Evolutionary conservation across 192 early-diverging fungal species (phyloP).

Genomic region (Geosiphon pyriformis): DNA sequence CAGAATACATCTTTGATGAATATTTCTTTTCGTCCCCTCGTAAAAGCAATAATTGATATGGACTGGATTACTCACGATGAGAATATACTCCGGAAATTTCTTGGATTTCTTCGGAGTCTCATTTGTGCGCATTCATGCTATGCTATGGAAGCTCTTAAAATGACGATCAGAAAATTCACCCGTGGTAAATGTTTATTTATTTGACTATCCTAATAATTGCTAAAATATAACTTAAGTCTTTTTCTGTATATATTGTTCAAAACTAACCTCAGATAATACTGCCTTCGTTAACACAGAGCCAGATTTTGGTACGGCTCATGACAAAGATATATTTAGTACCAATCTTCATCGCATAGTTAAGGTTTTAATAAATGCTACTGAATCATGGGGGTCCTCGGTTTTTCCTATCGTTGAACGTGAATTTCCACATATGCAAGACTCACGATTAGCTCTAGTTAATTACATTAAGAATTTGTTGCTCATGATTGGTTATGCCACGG

Average conservation of each 20-base stretch:
- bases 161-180: neutral
- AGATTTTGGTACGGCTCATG: neutral
- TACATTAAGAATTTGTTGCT: conserved; percentile 75
- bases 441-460: conserved; percentile 46
- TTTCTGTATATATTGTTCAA: neutral
- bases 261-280: neutral
- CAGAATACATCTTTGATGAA: neutral
- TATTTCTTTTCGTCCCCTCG: neutral
- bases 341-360: conserved; percentile 10
- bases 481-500: conserved; percentile 71
- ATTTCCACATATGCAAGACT: conserved; percentile 71
- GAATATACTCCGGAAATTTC: neutral
- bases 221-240: too few species aligned
- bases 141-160: neutral
- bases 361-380: neutral
- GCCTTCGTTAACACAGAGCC: neutral
- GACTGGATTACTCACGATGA: neutral
- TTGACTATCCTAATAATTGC: too few species aligned
- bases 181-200: neutral
- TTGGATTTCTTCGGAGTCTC: neutral
- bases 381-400: conserved; percentile 22
- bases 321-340: neutral
- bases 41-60: neutral
- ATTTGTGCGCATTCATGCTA: neutral
- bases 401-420: conserved; percentile 52